Evolutionary conservation across 2,329 filamentous ascomycete species (phyloP), one percentile per base, ranked within the genome.

Genomic region (Stachybotrys chartarum): DNA sequence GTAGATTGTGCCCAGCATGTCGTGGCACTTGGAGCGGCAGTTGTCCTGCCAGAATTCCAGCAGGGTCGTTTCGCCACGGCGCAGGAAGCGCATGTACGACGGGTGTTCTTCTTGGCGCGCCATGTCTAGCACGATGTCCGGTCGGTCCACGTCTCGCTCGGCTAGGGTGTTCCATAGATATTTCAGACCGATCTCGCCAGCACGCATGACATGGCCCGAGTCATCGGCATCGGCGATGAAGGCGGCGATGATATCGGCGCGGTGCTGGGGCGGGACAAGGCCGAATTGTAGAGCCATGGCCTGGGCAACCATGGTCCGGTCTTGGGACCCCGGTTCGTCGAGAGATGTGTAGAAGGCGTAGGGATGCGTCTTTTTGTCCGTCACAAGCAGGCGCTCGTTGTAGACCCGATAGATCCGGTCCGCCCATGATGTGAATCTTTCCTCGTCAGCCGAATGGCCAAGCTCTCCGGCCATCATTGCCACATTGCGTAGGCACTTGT

Each of bases 1-100:
- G 48, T 77, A 76, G 35, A 77, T 75, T 0, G 72, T 76, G 0
- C 75, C 75, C 7, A 78, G 65, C 74, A 78, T 76, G 58, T 78
- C 75, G 58, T 78, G 75, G 50, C 75, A 75, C 59, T 76, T 76
- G 16, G 66, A 70, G 18, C 73, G 65, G 60, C 72, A 75, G 8
- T 68, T 68, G 50, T 75, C 70, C 58, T 75, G 72, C 73, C 72
- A 76, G 52, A 76, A 76, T 58, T 75, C 73, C 11, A 71, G 63
- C 3, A 75, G 61, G 0, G 69, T 75, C 2, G 73, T 75, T 57
- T 78, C 75, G 0, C 75, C 75, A 3, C 70, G 66, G 1, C 74
- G 65, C 1, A 78, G 58, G 59, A 78, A 77, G 0, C 75, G 72
- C 74, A 78, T 75, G 56, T 78, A 78, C 0, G 70, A 74, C 0